Conservation (phyloP, 2,329 filamentous ascomycete genomes). For the Colletotrichum orchidophilum region DNA sequence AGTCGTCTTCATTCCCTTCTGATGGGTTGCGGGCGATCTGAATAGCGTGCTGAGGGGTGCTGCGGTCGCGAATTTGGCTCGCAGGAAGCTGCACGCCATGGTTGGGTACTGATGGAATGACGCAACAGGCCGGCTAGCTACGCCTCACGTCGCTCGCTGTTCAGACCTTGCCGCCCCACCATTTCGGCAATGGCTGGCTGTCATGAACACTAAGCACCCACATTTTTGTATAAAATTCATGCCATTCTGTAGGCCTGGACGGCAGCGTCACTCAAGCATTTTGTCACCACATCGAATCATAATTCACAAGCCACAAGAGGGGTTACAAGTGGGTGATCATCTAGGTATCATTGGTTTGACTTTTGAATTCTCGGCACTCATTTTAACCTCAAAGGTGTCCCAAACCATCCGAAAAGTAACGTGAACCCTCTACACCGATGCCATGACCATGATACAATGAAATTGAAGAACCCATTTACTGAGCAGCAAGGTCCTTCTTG, state of each 20-base stretch:
- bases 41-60: not conserved
- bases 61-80: constrained; percentile 5
- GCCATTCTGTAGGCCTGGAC: not conserved
- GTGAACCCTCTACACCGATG: constrained; percentile 64
- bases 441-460: constrained; percentile 58
- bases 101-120: constrained; percentile 18
- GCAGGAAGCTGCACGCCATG: constrained; percentile 17
- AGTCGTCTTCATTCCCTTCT: constrained; percentile 6
- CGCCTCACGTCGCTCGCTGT: not conserved
- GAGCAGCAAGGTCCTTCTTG: constrained; percentile 88
- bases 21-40: not conserved
- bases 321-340: constrained; percentile 13
- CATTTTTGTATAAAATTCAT: not conserved
- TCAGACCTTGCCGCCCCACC: constrained; percentile 18
- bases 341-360: constrained; percentile 35
- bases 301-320: not conserved
- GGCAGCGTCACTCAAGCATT: too few species aligned
- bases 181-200: not conserved
- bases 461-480: constrained; percentile 50
- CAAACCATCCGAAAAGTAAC: constrained; percentile 35
- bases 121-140: constrained; percentile 27
- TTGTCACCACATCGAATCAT: too few species aligned
- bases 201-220: not conserved
- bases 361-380: constrained; percentile 37
- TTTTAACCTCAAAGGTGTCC: constrained; percentile 34